Evolutionary conservation across 2,329 filamentous ascomycete genomes (phyloP).

Genomic region (Beauveria brongniartii): DNA sequence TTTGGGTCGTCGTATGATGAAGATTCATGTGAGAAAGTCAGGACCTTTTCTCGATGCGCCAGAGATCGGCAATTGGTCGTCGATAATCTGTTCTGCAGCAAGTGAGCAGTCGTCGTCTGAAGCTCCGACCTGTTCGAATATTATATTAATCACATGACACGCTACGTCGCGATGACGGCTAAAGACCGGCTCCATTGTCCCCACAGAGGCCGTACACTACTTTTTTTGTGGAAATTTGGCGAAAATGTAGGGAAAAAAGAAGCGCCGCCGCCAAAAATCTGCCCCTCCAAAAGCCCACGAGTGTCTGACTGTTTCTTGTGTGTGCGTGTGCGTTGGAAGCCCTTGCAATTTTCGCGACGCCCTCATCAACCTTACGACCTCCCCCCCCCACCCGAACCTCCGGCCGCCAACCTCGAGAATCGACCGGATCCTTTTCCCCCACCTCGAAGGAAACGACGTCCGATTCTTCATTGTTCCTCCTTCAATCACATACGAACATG

Average conservation of each 20-base stretch:
- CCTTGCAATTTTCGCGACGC: slow-evolving; percentile 16
- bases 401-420: slow-evolving; percentile 1
- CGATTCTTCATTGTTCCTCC: slow-evolving; percentile 11
- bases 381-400: background rate
- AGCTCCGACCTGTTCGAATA: slow-evolving; percentile 16
- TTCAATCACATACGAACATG: slow-evolving; percentile 24
- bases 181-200: slow-evolving; percentile 22
- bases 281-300: slow-evolving; percentile 27
- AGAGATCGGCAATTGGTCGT: background rate
- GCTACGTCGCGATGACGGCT: slow-evolving; percentile 18
- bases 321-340: slow-evolving; percentile 13
- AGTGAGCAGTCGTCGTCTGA: background rate
- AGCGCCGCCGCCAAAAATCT: slow-evolving; percentile 22
- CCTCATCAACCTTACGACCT: background rate
- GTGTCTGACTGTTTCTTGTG: background rate
- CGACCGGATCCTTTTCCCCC: background rate
- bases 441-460: background rate
- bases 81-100: background rate
- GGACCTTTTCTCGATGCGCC: background rate
- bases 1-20: background rate
- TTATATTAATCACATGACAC: slow-evolving; percentile 30
- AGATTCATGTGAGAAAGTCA: background rate
- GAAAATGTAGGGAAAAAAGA: slow-evolving; percentile 30
- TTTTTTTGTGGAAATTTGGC: slow-evolving; percentile 25
- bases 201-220: slow-evolving; percentile 25